phyloP scores from a whole-genome alignment of 768 basidiomycete species.

The Obba rivulosa region DNA sequence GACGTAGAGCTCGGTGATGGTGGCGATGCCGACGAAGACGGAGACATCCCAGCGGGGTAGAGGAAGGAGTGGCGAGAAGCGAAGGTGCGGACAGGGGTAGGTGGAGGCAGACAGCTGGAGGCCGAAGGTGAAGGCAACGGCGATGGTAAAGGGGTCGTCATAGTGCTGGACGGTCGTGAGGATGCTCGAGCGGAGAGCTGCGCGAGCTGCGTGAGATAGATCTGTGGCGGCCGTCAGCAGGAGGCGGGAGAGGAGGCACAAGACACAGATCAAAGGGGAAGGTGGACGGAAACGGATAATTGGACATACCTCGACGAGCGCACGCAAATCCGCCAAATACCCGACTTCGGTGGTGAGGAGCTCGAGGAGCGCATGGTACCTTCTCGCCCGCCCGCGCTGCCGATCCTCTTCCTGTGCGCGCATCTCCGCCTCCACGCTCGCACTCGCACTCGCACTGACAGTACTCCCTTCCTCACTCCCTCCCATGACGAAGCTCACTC shows the following conservation, averaged over 20 bases:
- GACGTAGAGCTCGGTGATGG: conserved; percentile 17
- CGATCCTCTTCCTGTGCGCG: conserved; percentile 11
- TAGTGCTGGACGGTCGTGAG: conserved; percentile 23
- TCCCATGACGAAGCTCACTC: neutral
- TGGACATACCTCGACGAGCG: conserved; percentile 69
- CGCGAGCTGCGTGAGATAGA: conserved; percentile 31
- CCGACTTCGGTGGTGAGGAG: conserved; percentile 79
- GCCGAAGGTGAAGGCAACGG: conserved; percentile 1
- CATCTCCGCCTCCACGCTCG: conserved; percentile 4
- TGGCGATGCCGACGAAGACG: conserved; percentile 4
- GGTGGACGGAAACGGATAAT: neutral
- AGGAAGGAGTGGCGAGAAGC: conserved; percentile 15
- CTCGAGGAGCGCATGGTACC: conserved; percentile 77
- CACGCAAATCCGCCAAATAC: conserved; percentile 75
- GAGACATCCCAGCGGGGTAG: conserved; percentile 14
- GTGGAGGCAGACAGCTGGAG: conserved; percentile 4
- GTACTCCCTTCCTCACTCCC: conserved; percentile 2
- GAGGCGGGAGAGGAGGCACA: neutral
- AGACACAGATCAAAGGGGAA: neutral
- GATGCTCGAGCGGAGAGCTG: conserved; percentile 31
- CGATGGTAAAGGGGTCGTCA: conserved; percentile 1
- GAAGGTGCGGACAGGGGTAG: neutral
- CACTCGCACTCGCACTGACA: conserved; percentile 4
- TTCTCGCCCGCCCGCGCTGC: conserved; percentile 8
- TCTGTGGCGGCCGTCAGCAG: conserved; percentile 32